phyloP scores from a whole-genome alignment of 352 stramenopile species.

The Phytopythium aichiense region DNA sequence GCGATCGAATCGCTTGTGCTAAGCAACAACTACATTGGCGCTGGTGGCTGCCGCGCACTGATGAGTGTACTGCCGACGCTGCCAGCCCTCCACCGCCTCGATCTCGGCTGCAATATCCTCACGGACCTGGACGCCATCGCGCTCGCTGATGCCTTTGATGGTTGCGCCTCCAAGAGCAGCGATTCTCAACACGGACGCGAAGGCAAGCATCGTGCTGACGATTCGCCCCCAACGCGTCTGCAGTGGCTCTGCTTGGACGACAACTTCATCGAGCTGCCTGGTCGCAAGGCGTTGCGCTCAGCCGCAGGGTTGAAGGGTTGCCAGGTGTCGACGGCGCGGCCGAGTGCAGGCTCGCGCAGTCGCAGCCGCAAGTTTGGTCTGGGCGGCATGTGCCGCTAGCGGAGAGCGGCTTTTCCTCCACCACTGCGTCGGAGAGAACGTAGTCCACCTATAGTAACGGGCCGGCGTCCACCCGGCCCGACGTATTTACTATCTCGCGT shows the following conservation, averaged over 20 bases:
- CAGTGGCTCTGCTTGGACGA: constrained; percentile 24
- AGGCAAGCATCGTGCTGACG: neutral
- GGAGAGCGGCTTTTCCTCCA: neutral
- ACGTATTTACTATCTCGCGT: constrained; percentile 1
- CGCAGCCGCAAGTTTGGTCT: neutral
- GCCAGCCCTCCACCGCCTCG: constrained; percentile 23
- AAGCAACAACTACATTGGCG: constrained; percentile 58
- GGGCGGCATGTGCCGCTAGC: neutral
- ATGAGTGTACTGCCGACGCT: constrained; percentile 20
- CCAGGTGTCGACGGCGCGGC: neutral
- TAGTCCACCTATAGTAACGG: neutral
- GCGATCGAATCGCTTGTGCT: constrained; percentile 35
- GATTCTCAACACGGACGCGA: neutral
- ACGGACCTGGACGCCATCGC: constrained; percentile 43
- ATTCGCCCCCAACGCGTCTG: neutral
- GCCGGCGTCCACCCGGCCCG: neutral
- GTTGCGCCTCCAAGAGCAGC: neutral
- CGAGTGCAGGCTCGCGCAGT: constrained; percentile 1
- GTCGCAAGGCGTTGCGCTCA: constrained; percentile 15
- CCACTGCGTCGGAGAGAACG: neutral
- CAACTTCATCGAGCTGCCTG: constrained; percentile 28
- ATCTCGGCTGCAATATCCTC: constrained; percentile 53
- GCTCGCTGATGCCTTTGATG: constrained; percentile 19
- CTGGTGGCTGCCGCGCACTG: constrained; percentile 34
- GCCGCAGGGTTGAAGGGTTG: constrained; percentile 2